These are phyloP conservation scores for Centaurea solstitialis DNA, from an alignment of 129 eudicot species.

Conservation along the genomic window DNA sequence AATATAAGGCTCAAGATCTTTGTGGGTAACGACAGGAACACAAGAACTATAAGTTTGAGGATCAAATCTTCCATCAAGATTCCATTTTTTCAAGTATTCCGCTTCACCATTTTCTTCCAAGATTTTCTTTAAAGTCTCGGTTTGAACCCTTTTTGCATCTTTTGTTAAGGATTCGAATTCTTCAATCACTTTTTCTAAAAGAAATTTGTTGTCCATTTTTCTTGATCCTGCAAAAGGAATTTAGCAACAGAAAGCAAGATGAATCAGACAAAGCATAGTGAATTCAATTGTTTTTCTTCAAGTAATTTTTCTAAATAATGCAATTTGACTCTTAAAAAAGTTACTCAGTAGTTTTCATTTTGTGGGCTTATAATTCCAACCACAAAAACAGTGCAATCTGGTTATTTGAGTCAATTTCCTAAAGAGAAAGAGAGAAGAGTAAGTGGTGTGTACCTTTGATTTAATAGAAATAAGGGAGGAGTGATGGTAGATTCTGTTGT, in stretches of 20 bases:
- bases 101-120: constrained; percentile 64
- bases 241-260: background rate
- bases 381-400: background rate
- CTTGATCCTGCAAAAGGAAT: constrained; percentile 7
- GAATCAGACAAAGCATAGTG: background rate
- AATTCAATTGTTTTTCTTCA: background rate
- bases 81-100: constrained; percentile 65
- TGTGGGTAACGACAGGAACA: constrained; percentile 77
- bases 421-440: background rate
- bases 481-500: background rate
- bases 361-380: background rate
- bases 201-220: constrained; percentile 54
- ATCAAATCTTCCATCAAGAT: constrained; percentile 70
- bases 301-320: background rate
- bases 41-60: constrained; percentile 53
- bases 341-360: background rate
- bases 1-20: constrained; percentile 84
- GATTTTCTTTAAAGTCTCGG: constrained; percentile 65
- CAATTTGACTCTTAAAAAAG: background rate
- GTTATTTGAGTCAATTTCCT: too few species aligned
- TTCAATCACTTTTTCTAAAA: constrained; percentile 45
- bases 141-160: constrained; percentile 77
- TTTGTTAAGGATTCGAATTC: constrained; percentile 75
- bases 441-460: background rate
- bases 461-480: background rate